Evolutionary conservation across 2,329 filamentous ascomycete species (phyloP).

Genomic region (Trichoderma endophyticum): DNA sequence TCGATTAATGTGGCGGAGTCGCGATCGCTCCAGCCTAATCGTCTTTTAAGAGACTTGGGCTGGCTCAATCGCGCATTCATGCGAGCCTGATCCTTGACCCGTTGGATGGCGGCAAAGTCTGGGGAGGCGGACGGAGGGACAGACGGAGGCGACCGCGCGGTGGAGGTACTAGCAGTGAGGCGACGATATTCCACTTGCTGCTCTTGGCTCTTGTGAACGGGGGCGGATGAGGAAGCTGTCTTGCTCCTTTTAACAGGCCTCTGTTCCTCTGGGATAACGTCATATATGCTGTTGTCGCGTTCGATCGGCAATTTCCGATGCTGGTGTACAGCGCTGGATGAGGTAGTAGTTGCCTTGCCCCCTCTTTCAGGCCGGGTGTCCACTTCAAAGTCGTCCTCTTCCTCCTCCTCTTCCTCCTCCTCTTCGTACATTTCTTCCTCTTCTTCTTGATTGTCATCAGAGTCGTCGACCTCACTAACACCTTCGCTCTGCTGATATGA

Average conservation of each 20-base stretch:
- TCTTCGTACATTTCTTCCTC: background rate
- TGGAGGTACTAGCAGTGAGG: background rate
- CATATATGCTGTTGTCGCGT: too few relatives aligned
- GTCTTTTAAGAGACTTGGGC: conserved; percentile 24
- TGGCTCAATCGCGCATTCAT: conserved; percentile 26
- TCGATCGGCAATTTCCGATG: background rate
- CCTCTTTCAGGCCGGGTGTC: conserved; percentile 29
- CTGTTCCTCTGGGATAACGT: background rate
- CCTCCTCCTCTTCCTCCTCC: conserved; percentile 17
- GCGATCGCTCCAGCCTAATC: conserved; percentile 40
- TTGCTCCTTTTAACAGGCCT: background rate
- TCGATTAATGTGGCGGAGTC: conserved; percentile 43
- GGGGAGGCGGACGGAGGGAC: background rate
- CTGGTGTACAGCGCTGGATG: background rate
- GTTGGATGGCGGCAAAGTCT: conserved; percentile 28
- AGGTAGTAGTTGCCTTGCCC: background rate
- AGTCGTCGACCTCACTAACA: background rate
- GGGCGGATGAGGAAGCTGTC: background rate
- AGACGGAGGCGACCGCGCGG: conserved; percentile 2
- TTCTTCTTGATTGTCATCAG: background rate
- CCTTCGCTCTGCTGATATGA: background rate
- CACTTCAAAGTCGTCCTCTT: conserved; percentile 30
- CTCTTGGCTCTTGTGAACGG: background rate
- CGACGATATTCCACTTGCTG: background rate
- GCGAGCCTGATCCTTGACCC: conserved; percentile 26